Conservation (phyloP, 2,329 filamentous ascomycete species). For the Pseudogymnoascus sp. region DNA sequence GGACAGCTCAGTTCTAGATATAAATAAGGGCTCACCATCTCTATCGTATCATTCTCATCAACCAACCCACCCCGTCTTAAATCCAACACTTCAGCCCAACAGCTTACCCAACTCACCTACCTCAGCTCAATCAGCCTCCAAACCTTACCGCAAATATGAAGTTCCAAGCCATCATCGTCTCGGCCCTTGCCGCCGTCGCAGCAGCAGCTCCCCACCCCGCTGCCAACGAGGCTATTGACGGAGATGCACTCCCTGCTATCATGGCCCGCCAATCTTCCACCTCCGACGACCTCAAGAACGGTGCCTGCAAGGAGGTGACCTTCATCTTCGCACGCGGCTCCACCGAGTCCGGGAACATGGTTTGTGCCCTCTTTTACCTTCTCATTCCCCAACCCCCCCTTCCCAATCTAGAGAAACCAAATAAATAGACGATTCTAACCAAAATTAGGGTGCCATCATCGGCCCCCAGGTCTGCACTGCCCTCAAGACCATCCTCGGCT, state of each 20-base stretch:
- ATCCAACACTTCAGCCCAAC: background rate
- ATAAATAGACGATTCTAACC: background rate
- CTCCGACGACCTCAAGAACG: slow-evolving; percentile 13
- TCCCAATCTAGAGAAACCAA: no score
- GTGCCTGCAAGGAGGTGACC: slow-evolving; percentile 33
- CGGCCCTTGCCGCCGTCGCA: background rate
- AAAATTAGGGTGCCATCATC: slow-evolving; percentile 24
- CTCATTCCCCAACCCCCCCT: no score
- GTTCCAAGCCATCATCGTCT: background rate
- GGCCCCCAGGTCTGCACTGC: slow-evolving; percentile 27
- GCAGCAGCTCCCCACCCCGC: background rate
- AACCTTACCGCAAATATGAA: background rate
- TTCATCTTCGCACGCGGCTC: slow-evolving; percentile 43
- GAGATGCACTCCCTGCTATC: background rate
- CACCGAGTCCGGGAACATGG: slow-evolving; percentile 41
- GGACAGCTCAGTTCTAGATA: background rate
- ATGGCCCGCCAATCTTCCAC: background rate
- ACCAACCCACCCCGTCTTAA: background rate
- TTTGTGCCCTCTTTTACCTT: slow-evolving; percentile 17
- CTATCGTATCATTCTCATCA: background rate
- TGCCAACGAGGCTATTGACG: background rate
- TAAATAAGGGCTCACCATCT: background rate
- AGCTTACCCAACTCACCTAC: background rate
- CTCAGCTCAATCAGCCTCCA: background rate
- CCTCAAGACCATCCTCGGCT: slow-evolving; percentile 18